Percentiles rank a stretch among this genome's conserved stretches.
These are phyloP conservation scores for Apiotrichum montevideense DNA, from an alignment of 1,284 basidiomycete genomes.

Conservation along the genomic window DNA sequence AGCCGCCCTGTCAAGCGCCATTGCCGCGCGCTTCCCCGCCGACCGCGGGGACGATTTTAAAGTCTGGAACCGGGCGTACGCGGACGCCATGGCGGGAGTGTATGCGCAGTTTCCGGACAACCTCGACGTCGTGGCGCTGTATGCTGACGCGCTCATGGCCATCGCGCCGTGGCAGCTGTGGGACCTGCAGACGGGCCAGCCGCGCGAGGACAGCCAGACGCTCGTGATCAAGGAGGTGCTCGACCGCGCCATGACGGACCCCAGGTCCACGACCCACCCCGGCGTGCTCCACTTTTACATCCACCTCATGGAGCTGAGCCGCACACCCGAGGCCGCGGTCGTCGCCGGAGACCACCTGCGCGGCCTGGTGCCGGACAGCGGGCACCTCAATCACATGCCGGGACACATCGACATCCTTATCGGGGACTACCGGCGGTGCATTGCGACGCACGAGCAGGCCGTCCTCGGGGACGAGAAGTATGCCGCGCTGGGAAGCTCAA, in stretches of 20 bases:
- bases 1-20: conserved; percentile 8
- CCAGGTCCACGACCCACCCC: conserved; percentile 21
- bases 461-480: conserved; percentile 36
- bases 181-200: conserved; percentile 31
- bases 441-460: conserved; percentile 26
- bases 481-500: conserved; percentile 6
- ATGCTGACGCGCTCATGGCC: conserved; percentile 37
- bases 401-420: conserved; percentile 39
- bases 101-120: conserved; percentile 22
- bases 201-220: conserved; percentile 20
- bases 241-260: conserved; percentile 20
- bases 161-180: conserved; percentile 40
- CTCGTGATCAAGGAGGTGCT: conserved; percentile 26
- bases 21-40: conserved; percentile 15
- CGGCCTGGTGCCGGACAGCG: conserved; percentile 33
- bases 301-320: conserved; percentile 40
- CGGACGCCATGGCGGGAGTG: conserved; percentile 29
- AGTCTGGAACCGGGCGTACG: conserved; percentile 27
- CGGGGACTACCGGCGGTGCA: conserved; percentile 39
- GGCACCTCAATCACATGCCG: conserved; percentile 42
- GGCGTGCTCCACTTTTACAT: conserved; percentile 41
- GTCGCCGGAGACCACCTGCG: conserved; percentile 27
- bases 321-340: conserved; percentile 32
- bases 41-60: conserved; percentile 9
- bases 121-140: conserved; percentile 34